phyloP scores from a whole-genome alignment of 2,329 filamentous ascomycete genomes.

The Aaosphaeria pasadenensis region DNA sequence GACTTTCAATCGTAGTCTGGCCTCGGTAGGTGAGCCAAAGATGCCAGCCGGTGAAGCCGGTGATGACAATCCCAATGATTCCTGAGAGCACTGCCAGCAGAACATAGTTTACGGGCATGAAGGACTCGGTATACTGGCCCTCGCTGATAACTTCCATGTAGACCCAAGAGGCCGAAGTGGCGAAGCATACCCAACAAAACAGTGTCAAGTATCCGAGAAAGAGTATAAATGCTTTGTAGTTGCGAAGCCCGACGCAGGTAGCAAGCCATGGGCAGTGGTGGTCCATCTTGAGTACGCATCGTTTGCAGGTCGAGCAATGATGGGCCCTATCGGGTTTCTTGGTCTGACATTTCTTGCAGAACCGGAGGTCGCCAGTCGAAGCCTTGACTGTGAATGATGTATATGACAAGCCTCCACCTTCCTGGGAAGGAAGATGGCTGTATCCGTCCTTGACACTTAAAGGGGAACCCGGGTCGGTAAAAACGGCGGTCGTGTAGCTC shows the following conservation, averaged over 20 bases:
- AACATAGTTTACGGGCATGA: slow-evolving; percentile 88
- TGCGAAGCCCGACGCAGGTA: slow-evolving; percentile 87
- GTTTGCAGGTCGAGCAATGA: slow-evolving; percentile 91
- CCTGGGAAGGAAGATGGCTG: slow-evolving; percentile 74
- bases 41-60: slow-evolving; percentile 90
- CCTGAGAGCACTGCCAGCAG: slow-evolving; percentile 82
- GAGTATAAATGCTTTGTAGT: slow-evolving; percentile 93
- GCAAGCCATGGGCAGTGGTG: slow-evolving; percentile 98
- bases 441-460: slow-evolving; percentile 58
- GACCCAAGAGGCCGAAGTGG: slow-evolving; percentile 75
- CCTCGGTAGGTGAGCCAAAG: slow-evolving; percentile 74
- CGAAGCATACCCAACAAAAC: slow-evolving; percentile 80
- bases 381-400: slow-evolving; percentile 90
- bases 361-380: slow-evolving; percentile 73
- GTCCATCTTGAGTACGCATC: slow-evolving; percentile 98
- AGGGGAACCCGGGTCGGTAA: slow-evolving; percentile 79
- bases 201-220: slow-evolving; percentile 87
- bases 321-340: slow-evolving; percentile 94
- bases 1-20: slow-evolving; percentile 91
- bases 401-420: slow-evolving; percentile 51
- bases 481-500: slow-evolving; percentile 90
- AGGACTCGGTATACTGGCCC: slow-evolving; percentile 66
- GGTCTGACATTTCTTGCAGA: slow-evolving; percentile 96
- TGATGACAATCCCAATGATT: slow-evolving; percentile 86
- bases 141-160: slow-evolving; percentile 77